These are phyloP conservation scores for Daldinia eschscholtzii DNA, from an alignment of 2,329 filamentous ascomycete genomes.

Conservation along the genomic window DNA sequence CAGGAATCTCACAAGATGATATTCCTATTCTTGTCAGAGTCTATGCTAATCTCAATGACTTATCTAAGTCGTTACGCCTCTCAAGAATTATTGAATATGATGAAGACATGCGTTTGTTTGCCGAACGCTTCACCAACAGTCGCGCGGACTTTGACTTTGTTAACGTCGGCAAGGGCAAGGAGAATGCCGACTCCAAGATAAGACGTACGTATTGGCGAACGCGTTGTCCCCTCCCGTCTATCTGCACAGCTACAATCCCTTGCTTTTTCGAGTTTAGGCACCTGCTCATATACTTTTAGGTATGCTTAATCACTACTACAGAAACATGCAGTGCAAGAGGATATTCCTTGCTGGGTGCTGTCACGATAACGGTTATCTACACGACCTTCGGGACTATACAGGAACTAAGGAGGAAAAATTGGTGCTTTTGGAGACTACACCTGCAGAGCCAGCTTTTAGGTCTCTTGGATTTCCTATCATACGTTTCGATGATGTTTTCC, in stretches of 20 bases:
- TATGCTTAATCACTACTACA: constrained; percentile 53
- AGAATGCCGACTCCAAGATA: constrained; percentile 54
- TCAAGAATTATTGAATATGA: constrained; percentile 52
- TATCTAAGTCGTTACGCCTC: constrained; percentile 52
- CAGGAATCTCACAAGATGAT: constrained; percentile 47
- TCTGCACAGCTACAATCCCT: neutral
- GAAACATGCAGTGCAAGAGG: constrained; percentile 53
- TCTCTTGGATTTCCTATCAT: constrained; percentile 52
- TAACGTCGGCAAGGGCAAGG: constrained; percentile 54
- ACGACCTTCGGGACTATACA: constrained; percentile 53
- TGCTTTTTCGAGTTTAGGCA: constrained; percentile 25
- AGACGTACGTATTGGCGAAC: constrained; percentile 45
- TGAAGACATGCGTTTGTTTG: constrained; percentile 52
- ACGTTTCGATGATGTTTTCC: constrained; percentile 52
- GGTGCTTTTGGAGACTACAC: constrained; percentile 52
- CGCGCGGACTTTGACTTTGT: constrained; percentile 54
- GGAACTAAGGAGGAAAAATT: constrained; percentile 47
- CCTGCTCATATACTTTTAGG: constrained; percentile 44
- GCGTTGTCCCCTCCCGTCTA: neutral
- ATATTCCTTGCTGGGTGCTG: constrained; percentile 53
- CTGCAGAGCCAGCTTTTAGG: constrained; percentile 51
- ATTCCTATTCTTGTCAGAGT: constrained; percentile 52
- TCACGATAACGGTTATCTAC: constrained; percentile 55
- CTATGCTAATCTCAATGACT: constrained; percentile 54
- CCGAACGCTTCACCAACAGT: constrained; percentile 53